Conservation (phyloP, 805 yeast species). For the Yarrowia deformans region DNA sequence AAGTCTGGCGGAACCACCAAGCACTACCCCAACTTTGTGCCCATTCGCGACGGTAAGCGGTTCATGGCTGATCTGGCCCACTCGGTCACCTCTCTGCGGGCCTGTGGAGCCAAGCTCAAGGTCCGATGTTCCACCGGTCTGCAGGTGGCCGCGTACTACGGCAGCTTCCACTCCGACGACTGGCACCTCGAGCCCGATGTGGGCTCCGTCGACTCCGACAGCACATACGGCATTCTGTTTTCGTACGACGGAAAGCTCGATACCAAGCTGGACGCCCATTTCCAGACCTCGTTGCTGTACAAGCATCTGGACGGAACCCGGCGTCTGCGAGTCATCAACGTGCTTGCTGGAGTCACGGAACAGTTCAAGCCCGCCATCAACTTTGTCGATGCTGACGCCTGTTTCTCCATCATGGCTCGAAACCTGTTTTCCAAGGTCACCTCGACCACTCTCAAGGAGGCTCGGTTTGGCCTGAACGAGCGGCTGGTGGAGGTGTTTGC, state of each 20-base stretch:
- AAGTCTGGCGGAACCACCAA: conserved; percentile 75
- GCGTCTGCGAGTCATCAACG: conserved; percentile 85
- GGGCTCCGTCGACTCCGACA: conserved; percentile 69
- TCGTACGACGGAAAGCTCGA: conserved; percentile 77
- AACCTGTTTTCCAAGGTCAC: conserved; percentile 56
- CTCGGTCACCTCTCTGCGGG: conserved; percentile 56
- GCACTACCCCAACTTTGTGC: conserved; percentile 70
- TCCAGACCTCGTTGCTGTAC: conserved; percentile 88
- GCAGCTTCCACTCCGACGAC: conserved; percentile 56
- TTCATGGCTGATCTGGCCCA: conserved; percentile 67
- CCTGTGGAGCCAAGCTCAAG: conserved; percentile 82
- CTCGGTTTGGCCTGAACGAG: conserved; percentile 60
- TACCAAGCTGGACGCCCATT: conserved; percentile 77
- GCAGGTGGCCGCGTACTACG: conserved; percentile 78
- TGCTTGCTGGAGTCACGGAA: conserved; percentile 81
- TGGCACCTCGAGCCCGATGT: conserved; percentile 65
- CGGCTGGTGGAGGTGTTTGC: conserved; percentile 65
- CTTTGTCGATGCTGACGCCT: conserved; percentile 78
- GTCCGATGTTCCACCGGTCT: conserved; percentile 88
- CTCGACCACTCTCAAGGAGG: conserved; percentile 52
- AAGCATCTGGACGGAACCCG: conserved; percentile 79
- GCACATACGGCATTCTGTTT: conserved; percentile 73
- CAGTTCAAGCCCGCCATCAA: conserved; percentile 75
- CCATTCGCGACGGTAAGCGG: conserved; percentile 72
- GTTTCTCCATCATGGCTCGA: conserved; percentile 61